Conservation (phyloP, 371 early-diverging fungal species). For the Smittium mucronatum region DNA sequence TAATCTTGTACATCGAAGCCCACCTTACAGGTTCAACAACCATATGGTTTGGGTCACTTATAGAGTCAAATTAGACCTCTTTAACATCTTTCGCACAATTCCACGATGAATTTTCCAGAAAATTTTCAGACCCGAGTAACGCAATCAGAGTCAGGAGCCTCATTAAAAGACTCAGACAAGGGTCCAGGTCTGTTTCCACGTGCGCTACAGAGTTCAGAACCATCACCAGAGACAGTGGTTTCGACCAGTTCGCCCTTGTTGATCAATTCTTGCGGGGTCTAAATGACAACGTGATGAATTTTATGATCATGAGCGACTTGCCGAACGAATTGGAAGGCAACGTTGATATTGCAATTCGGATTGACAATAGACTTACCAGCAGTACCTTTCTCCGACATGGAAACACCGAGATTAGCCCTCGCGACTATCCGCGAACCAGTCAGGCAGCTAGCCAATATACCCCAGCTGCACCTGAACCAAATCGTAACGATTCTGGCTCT, state of each 20-base stretch:
- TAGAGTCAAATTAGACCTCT: no score
- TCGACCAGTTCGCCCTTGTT: conserved; percentile 1
- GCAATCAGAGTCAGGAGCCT: not conserved
- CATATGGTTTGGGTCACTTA: not conserved
- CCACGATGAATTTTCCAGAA: not conserved
- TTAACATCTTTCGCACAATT: not conserved
- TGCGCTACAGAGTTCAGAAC: conserved; percentile 1
- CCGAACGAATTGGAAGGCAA: not conserved
- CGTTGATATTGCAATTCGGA: not conserved
- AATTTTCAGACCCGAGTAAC: conserved; percentile 7
- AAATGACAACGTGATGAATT: not conserved
- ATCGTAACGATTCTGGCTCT: no score
- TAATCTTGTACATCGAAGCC: not conserved
- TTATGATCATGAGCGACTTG: not conserved
- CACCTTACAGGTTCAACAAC: not conserved
- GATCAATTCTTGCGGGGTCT: conserved; percentile 6
- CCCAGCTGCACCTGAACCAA: no score
- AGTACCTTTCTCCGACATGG: no score
- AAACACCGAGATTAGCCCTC: no score
- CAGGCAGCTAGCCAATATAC: no score
- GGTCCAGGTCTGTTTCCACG: not conserved
- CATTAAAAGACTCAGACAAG: not conserved
- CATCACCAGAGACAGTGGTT: not conserved
- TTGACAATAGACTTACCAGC: not conserved
- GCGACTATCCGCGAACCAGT: no score